Base-by-base conservation (phyloP, 1,139 yeast genomes). In the Suhomyces kunorum region DNA sequence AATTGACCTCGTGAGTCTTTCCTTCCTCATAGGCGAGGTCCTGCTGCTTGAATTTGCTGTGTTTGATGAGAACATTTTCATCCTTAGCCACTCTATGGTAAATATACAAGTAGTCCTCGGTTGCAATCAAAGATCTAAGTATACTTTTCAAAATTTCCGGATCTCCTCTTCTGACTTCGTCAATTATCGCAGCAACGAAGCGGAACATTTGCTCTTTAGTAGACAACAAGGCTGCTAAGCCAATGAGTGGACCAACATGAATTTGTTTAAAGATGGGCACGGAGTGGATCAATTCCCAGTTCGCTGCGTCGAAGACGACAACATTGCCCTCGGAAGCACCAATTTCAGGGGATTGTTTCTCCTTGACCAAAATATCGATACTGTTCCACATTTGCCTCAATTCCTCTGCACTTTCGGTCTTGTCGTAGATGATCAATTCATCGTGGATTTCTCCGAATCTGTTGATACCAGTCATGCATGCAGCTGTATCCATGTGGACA, bases 391-490 rank as follows among this genome's bases (percentile, higher is more conserved):
- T 50, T 1, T 54, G 50, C 11, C 54, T 49, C 29, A 82, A 59
- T 5, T 54, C 60, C 0, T 51, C 53, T 1, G 50, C 50, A 34
- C 73, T 67, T 56, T 90, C 97, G 0, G 90, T 78, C 56, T 84
- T 87, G 60, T 89, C 96, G 57, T 87, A 90, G 1, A 53, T 61
- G n/a, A 85, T 60, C 25, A 49, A 42, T 6, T 48, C 40, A 23
- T 54, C 57, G 43, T 73, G 71, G 11, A 81, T 51, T 54, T 87
- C 83, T 1, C 83, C 83, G 61, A 90, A 90, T 41, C 80, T 68
- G 4, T 89, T 78, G 6, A 83, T 83, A 6, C 98, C 98, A 1
- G 90, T 79, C 95, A 88, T 88, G 56, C 96, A 87, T 2, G 94
- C 75, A 0, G 87, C 80, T 2, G 83, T 83, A 53, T 87, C 95